Evolutionary conservation across 495 filamentous ascomycete species (phyloP), one percentile per base, ranked within the genome.

Genomic region (Chaetomidium leptoderma): DNA sequence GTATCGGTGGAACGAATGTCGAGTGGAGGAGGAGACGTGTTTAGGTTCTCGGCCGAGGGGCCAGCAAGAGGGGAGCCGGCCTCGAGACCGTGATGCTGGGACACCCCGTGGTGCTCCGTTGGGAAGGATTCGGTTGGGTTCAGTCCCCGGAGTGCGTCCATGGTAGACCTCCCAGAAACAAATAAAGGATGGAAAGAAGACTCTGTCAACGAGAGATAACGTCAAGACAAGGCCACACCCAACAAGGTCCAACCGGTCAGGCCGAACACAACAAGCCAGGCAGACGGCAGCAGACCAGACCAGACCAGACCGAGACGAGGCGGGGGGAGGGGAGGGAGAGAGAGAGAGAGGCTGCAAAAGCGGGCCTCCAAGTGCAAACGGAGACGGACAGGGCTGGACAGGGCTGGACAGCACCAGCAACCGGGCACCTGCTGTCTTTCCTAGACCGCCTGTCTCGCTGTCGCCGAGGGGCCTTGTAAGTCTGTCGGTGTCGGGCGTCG

Each of bases 291-390:
- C 6, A 29, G 26, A 44, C n/a, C n/a, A 37, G 35, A n/a, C n/a
- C n/a, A n/a, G n/a, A 32, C 6, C 27, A 44, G 21, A 13, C 5
- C 42, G 21, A 44, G n/a, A n/a, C n/a, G n/a, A n/a, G n/a, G n/a
- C n/a, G n/a, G n/a, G n/a, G n/a, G n/a, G n/a, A 44, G 26, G 11
- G 21, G 23, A 6, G 42, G 42, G 42, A 26, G 30, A 27, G 46
- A 17, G 30, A 3, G 30, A 33, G 46, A 3, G n/a, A 26, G 27
- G 19, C 19, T 23, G 33, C 24, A 39, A 42, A 49, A 42, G 54
- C 54, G 33, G 54, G 54, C 45, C 44, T 30, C 19, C 19, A 2
- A 13, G 30, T 57, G 54, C 54, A 57, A 57, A 57, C 54, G 52
- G 52, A 55, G n/a, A n/a, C n/a, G n/a, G n/a, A n/a, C n/a, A n/a